Percentiles rank a stretch among this genome's conserved stretches.
phyloP scores from a whole-genome alignment of 495 filamentous ascomycete species.

The Letharia lupina region DNA sequence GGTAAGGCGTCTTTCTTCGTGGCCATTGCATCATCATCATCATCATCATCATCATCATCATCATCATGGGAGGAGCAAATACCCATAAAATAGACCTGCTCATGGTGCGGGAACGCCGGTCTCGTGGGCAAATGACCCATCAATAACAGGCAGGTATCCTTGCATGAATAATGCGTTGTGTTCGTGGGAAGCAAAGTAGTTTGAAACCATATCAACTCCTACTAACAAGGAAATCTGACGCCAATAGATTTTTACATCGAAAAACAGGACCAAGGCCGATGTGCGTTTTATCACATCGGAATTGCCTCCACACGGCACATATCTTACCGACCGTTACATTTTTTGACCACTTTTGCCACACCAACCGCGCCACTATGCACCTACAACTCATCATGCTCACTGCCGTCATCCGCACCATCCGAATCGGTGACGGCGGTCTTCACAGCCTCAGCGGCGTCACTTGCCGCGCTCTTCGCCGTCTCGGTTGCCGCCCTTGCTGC shows the following conservation, averaged over 20 bases:
- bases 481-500: constrained; percentile 51
- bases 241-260: not conserved
- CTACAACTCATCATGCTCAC: constrained; percentile 61
- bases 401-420: constrained; percentile 39
- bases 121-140: too few relatives aligned
- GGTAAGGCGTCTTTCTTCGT: too few relatives aligned
- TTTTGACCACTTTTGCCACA: too few relatives aligned
- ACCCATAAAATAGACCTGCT: too few relatives aligned
- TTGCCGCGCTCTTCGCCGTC: constrained; percentile 33
- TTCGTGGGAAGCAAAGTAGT: too few relatives aligned
- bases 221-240: not conserved
- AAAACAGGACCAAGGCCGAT: not conserved
- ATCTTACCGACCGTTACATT: not conserved
- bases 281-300: not conserved
- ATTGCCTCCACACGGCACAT: not conserved
- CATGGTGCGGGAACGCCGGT: too few relatives aligned
- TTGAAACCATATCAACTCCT: too few relatives aligned
- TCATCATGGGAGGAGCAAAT: too few relatives aligned
- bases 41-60: too few relatives aligned
- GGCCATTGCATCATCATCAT: too few relatives aligned
- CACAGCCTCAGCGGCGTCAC: constrained; percentile 35
- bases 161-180: too few relatives aligned
- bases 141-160: too few relatives aligned
- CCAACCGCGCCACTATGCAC: constrained; percentile 4
- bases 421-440: constrained; percentile 31